Conservation (phyloP, 2,329 filamentous ascomycete genomes). For the Acephala macrosclerotiorum region DNA sequence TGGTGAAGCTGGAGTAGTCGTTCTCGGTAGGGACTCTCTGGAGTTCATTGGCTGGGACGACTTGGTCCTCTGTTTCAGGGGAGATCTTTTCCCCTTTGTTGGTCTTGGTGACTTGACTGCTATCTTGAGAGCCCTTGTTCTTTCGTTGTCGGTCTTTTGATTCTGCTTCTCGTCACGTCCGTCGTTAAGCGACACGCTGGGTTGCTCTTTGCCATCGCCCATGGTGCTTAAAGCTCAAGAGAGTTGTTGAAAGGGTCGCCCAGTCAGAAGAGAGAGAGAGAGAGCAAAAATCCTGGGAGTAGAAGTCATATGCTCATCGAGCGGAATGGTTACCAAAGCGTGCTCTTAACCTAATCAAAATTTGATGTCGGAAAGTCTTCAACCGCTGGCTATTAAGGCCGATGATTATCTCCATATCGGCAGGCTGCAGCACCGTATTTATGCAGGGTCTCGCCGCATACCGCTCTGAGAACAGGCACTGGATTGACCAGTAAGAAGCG, state of each 20-base stretch:
- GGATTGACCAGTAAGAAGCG: neutral
- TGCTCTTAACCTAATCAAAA: neutral
- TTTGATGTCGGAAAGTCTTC: neutral
- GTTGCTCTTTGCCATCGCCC: neutral
- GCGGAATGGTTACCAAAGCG: too few relatives aligned
- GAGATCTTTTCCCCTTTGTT: neutral
- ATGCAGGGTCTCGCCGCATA: neutral
- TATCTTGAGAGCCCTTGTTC: neutral
- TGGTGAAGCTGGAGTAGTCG: constrained; percentile 26
- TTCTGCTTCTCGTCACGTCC: neutral
- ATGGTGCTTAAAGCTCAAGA: neutral
- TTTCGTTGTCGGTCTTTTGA: neutral
- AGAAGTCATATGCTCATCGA: neutral
- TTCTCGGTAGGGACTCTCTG: constrained; percentile 8
- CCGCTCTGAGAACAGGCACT: neutral
- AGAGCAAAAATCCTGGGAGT: neutral
- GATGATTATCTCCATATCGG: neutral
- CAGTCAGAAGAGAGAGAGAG: neutral
- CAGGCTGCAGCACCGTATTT: neutral
- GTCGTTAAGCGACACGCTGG: neutral
- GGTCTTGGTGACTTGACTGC: neutral
- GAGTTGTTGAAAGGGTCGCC: neutral
- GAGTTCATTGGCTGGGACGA: neutral
- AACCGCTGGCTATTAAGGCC: neutral
- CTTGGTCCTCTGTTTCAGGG: neutral